Conservation (phyloP, 352 stramenopile species). For the Poterioochromonas sp. region DNA sequence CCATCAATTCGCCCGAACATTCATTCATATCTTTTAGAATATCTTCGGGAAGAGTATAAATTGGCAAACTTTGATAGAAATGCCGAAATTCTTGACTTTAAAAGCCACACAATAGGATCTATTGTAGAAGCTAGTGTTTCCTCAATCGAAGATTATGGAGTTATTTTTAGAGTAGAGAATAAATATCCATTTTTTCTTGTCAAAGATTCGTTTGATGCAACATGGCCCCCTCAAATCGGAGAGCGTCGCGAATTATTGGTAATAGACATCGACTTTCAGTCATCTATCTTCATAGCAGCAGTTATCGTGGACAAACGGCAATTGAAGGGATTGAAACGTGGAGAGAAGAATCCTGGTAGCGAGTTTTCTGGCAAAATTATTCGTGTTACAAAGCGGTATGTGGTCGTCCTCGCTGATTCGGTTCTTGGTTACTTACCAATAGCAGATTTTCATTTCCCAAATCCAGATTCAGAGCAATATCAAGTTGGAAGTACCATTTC, state of each 20-base stretch:
- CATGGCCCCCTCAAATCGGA: too few relatives aligned
- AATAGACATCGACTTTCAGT: slow-evolving; percentile 23
- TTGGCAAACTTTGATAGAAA: too few relatives aligned
- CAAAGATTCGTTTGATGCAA: too few relatives aligned
- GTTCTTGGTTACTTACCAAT: not conserved
- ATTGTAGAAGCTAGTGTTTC: not conserved
- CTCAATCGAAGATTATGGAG: slow-evolving; percentile 7
- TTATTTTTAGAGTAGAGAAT: not conserved
- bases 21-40: too few relatives aligned
- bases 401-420: not conserved
- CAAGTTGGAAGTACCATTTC: not conserved
- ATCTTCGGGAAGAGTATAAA: too few relatives aligned
- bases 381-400: not conserved
- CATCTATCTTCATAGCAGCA: too few relatives aligned
- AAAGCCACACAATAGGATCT: not conserved
- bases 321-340: not conserved
- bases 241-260: too few relatives aligned
- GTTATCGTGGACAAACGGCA: too few relatives aligned
- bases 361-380: not conserved
- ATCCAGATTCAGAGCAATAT: not conserved
- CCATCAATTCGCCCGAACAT: not conserved
- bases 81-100: too few relatives aligned
- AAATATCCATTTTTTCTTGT: not conserved
- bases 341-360: not conserved
- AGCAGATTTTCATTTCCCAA: not conserved